Base-by-base conservation (phyloP, 2,329 filamentous ascomycete species). In the Nemania sp. region DNA sequence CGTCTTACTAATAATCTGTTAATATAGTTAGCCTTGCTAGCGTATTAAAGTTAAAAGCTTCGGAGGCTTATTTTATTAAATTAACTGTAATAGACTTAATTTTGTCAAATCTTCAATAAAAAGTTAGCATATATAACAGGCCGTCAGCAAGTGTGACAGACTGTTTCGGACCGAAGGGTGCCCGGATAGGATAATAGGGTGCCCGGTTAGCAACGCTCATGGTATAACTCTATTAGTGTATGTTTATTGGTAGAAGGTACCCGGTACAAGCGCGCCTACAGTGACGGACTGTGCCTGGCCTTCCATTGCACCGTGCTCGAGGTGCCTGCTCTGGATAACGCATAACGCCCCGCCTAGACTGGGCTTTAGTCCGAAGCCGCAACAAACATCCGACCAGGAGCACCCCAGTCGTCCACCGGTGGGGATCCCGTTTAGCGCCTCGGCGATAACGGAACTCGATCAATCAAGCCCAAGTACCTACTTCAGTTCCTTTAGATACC, bases 361-460 rank as follows among this genome's bases (percentile, higher is more conserved):
- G 20, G 58, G 58, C 59, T 52, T 62, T 62, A 49, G 57, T 60
- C 61, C 61, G 61, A 63, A 63, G 57, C 61, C 61, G 61, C 61
- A 63, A 43, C 49, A 54, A 54, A 58, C 54, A 54, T 56, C 53
- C 34, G 50, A 17, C 54, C 54, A 63, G 52, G 47, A 45, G 15
- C 43, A 46, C 21, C 45, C 54, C 57, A 57, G 57, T 34, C 35
- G 34, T 49, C 34, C 40, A 35, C 51, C 55, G 51, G 51, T 17
- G 35, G n/a, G 35, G 18, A 47, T 52, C 47, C 29, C 17, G 15
- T 17, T 39, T 57, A 54, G 62, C 46, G 56, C 32, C 48, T 63
- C 59, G 62, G 59, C 56, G 62, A 65, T 65, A 65, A 63, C 52
- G 54, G 58, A 47, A n/a, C 25, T 13, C 2, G 13, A 5, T 53